phyloP scores from a whole-genome alignment of 2,329 filamentous ascomycete species.

The Hymenoscyphus fraxineus region DNA sequence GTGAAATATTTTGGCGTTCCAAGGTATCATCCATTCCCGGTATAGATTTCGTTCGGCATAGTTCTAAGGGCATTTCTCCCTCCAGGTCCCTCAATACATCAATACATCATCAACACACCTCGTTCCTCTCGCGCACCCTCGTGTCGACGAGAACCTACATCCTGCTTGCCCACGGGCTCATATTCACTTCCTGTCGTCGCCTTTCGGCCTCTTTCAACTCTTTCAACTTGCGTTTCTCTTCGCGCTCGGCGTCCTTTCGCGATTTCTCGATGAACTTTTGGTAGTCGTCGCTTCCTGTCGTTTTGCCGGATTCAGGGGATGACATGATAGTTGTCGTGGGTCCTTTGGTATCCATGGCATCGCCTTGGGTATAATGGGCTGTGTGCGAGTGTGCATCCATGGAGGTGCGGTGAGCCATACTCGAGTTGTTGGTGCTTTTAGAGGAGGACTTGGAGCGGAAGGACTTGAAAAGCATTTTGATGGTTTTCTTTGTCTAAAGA shows the following conservation, averaged over 20 bases:
- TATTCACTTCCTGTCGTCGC: conserved; percentile 43
- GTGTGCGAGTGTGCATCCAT: conserved; percentile 9
- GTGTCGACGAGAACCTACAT: conserved; percentile 14
- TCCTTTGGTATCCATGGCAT: conserved; percentile 1
- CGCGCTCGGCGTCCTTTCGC: conserved; percentile 19
- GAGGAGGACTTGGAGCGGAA: conserved; percentile 25
- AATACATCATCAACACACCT: background rate
- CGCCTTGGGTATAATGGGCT: conserved; percentile 3
- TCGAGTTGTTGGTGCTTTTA: conserved; percentile 17
- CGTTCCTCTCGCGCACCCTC: background rate
- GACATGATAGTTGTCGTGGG: conserved; percentile 3
- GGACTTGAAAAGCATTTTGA: conserved; percentile 26
- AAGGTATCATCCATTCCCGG: background rate
- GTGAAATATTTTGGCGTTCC: conserved; percentile 3
- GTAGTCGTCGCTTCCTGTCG: conserved; percentile 15
- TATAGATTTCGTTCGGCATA: background rate
- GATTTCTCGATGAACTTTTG: conserved; percentile 24
- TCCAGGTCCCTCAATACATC: background rate
- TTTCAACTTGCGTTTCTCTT: conserved; percentile 24
- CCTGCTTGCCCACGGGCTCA: conserved; percentile 31
- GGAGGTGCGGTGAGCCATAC: background rate
- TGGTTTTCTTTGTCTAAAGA: background rate
- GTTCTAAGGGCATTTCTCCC: background rate
- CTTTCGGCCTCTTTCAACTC: conserved; percentile 38
- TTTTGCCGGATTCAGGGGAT: background rate